A percentile compares a stretch with the other conserved stretches of the same genome.
Conservation (phyloP, 75 land plant species). For the Pinus tabuliformis region DNA sequence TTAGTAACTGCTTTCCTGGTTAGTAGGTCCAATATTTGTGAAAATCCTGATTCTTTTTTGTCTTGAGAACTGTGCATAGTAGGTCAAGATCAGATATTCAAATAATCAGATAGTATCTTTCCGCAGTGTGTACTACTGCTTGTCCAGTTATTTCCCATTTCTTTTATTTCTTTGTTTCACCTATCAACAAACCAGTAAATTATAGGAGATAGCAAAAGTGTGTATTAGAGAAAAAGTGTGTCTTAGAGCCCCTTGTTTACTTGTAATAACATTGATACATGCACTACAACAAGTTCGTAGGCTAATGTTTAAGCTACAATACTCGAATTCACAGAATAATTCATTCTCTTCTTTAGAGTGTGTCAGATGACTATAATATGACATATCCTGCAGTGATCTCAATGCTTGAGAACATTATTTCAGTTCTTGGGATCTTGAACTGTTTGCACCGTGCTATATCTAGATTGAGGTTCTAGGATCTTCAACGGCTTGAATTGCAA, state of each 20-base stretch:
- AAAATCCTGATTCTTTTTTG: not conserved
- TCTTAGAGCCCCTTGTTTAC: not conserved
- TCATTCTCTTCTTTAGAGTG: not conserved
- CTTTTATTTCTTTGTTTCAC: not conserved
- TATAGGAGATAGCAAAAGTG: not conserved
- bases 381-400: not conserved
- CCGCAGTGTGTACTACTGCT: too few relatives aligned
- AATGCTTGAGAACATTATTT: slow-evolving; percentile 33
- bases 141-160: not conserved
- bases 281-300: not conserved
- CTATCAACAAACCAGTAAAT: not conserved
- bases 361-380: not conserved
- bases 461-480: not conserved
- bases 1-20: not conserved
- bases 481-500: not conserved
- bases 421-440: slow-evolving; percentile 65
- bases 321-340: not conserved
- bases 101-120: too few relatives aligned
- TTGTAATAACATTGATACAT: not conserved
- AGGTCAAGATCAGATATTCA: too few relatives aligned
- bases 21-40: not conserved
- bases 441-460: not conserved
- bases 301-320: not conserved
- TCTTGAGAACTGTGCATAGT: too few relatives aligned
- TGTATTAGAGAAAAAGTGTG: not conserved